Evolutionary conservation across 2,329 filamentous ascomycete genomes (phyloP).

Genomic region (Trichothecium sympodiale): DNA sequence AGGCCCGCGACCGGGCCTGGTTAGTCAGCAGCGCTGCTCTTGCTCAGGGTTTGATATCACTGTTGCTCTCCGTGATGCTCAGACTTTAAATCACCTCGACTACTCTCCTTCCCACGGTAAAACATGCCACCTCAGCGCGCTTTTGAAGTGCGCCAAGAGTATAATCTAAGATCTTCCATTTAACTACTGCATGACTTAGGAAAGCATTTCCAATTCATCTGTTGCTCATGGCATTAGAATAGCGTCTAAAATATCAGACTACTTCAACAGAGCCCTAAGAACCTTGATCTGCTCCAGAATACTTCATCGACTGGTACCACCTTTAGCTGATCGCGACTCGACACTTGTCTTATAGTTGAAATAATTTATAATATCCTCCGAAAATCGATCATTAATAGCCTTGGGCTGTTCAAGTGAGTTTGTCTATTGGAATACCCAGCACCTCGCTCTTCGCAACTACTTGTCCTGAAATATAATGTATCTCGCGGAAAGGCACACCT

Average conservation of each 20-base stretch:
- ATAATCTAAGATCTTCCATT: too few relatives aligned
- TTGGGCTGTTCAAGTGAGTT: constrained; percentile 58
- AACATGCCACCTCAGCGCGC: too few relatives aligned
- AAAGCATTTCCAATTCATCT: too few relatives aligned
- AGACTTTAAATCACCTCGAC: too few relatives aligned
- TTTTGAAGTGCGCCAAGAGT: too few relatives aligned
- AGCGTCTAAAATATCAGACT: constrained; percentile 3
- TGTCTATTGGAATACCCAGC: constrained; percentile 55
- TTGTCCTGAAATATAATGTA: constrained; percentile 66
- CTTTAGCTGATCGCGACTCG: constrained; percentile 65
- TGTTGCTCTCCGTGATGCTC: too few relatives aligned
- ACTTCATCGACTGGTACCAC: constrained; percentile 63
- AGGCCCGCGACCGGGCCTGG: too few relatives aligned
- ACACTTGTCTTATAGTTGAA: constrained; percentile 79
- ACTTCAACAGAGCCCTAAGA: constrained; percentile 24
- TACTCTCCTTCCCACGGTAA: too few relatives aligned
- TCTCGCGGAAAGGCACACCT: constrained; percentile 68
- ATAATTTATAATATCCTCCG: constrained; percentile 55
- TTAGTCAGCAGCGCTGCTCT: too few relatives aligned
- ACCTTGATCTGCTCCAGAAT: constrained; percentile 54
- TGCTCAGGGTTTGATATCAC: too few relatives aligned
- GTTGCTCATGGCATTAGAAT: too few relatives aligned
- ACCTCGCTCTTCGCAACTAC: constrained; percentile 52
- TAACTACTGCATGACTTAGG: too few relatives aligned
- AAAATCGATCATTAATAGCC: constrained; percentile 58